Conservation (phyloP, 2,329 filamentous ascomycete genomes). For the Fusarium oligoseptatum region DNA sequence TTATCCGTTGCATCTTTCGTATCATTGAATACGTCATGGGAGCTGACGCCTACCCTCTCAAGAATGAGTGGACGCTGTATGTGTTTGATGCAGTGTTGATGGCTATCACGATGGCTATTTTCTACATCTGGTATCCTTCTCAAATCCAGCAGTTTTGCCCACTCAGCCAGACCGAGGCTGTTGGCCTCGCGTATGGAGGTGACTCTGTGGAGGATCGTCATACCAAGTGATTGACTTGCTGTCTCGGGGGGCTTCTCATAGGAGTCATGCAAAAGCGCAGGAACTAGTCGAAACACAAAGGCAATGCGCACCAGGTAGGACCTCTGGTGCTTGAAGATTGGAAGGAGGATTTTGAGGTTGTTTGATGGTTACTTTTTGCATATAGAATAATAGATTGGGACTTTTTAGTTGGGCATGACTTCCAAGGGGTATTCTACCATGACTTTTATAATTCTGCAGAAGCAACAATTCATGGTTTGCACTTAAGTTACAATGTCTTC, state of each 20-base stretch:
- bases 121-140: conserved; percentile 19
- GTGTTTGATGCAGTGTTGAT: conserved; percentile 53
- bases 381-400: not conserved
- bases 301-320: no score
- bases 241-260: not conserved
- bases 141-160: conserved; percentile 8
- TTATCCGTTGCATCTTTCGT: conserved; percentile 59
- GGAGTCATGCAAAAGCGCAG: no score
- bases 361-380: not conserved
- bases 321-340: no score
- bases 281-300: no score
- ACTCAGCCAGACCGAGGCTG: not conserved
- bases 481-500: no score
- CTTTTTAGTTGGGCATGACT: not conserved
- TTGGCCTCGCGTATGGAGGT: not conserved
- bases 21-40: conserved; percentile 61
- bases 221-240: no score
- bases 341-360: not conserved
- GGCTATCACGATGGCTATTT: conserved; percentile 31
- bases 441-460: not conserved
- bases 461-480: no score
- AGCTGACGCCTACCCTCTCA: conserved; percentile 53
- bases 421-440: not conserved
- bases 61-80: conserved; percentile 57
- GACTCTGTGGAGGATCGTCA: not conserved